These are phyloP conservation scores for Podospora comata DNA, from an alignment of 495 filamentous ascomycete species.

Conservation along the genomic window DNA sequence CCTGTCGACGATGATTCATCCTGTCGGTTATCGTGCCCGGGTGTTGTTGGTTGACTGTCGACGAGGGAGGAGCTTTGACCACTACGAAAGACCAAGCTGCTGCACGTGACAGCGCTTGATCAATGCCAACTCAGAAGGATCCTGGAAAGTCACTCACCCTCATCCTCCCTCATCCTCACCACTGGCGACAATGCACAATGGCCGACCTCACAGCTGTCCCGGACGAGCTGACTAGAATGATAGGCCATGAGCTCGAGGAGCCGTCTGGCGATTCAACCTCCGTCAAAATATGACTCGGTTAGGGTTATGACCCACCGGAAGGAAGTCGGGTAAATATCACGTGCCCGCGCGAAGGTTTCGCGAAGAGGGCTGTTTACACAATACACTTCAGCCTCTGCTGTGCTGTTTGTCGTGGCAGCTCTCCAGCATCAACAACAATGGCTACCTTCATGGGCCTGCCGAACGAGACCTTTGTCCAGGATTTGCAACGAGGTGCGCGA, in stretches of 20 bases:
- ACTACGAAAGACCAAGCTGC: too few species aligned
- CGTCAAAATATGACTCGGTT: too few species aligned
- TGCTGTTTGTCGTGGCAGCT: background rate
- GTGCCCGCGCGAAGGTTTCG: background rate
- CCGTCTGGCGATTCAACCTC: too few species aligned
- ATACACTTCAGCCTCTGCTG: background rate
- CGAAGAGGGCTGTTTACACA: background rate
- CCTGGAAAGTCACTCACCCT: too few species aligned
- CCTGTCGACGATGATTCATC: background rate
- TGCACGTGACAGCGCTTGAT: too few species aligned
- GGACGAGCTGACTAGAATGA: too few species aligned
- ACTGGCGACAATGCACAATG: too few species aligned
- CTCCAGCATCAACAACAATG: background rate
- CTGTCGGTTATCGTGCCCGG: background rate
- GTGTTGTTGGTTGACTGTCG: background rate
- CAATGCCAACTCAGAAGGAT: too few species aligned
- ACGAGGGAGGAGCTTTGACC: too few species aligned
- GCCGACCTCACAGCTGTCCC: too few species aligned
- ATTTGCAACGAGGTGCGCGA: constrained; percentile 1
- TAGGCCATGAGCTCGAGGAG: too few species aligned
- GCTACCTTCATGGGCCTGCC: constrained; percentile 5
- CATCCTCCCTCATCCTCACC: too few species aligned
- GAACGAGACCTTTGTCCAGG: constrained; percentile 3
- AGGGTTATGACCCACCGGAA: background rate
- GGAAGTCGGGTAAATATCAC: background rate